Evolutionary conservation across 768 basidiomycete species (phyloP), one percentile per base, ranked within the genome.

Genomic region (Cystobasidium tubakii): DNA sequence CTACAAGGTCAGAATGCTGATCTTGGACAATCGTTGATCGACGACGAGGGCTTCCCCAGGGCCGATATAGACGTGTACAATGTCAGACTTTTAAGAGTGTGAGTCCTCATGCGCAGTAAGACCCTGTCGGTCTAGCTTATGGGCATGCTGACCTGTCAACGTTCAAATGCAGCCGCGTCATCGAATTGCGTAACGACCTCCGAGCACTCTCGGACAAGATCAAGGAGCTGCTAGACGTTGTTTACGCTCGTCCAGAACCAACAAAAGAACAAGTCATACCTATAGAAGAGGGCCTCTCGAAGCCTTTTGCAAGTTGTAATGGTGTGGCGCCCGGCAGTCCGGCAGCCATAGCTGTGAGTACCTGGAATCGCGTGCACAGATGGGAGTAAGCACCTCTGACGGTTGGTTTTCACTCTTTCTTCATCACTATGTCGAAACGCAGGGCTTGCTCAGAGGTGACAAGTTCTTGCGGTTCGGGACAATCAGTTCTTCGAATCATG

Each of bases 321-420:
- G 69, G 69, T 17, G 69, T 71, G n/a, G 69, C 69, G 17, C 69
- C 69, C 1, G 50, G 53, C 19, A 71, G 69, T 71, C 69, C 69
- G 29, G 69, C 69, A 10, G 69, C 69, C 4, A 10, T 23, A 60
- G 69, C 69, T 29, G 69, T 71, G n/a, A 62, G 69, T 55, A 23
- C 3, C 31, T 62, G 17, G 2, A 62, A 2, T 62, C 57, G 10
- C 23, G 3, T 17, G 57, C 57, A 62, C 10, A 17, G n/a, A n/a
- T n/a, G n/a, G n/a, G n/a, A n/a, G n/a, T n/a, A n/a, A n/a, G n/a
- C n/a, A n/a, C n/a, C n/a, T n/a, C n/a, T n/a, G n/a, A n/a, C n/a
- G n/a, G n/a, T n/a, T n/a, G n/a, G 25, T 36, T 53, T 43, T 54
- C 55, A 44, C 46, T 50, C 3, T 50, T 36, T 29, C 21, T 29